Percentiles rank a stretch among this genome's conserved stretches.
These are phyloP conservation scores for Baeospora myosura DNA, from an alignment of 1,284 basidiomycete genomes.

Conservation along the genomic window DNA sequence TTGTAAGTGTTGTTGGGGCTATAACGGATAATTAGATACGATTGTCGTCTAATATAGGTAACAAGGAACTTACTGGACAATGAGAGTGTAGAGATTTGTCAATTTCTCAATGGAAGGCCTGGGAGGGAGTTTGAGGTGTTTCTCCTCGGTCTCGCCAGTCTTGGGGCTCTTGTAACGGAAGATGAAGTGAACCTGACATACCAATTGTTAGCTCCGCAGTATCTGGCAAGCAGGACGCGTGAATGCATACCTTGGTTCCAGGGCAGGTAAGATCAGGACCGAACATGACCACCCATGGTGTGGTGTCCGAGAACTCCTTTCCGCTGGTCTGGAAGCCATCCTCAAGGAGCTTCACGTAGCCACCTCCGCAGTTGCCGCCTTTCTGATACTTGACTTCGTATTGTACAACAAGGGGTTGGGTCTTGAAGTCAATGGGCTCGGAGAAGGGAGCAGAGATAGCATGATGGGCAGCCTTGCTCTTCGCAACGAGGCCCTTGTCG, in stretches of 20 bases:
- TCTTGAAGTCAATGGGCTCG: constrained; percentile 73
- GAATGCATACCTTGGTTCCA: constrained; percentile 63
- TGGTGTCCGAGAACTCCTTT: constrained; percentile 93
- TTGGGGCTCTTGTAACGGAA: constrained; percentile 94
- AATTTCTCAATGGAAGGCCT: constrained; percentile 83
- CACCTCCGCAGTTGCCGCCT: constrained; percentile 98
- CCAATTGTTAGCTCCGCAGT: neutral
- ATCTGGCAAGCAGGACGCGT: constrained; percentile 1
- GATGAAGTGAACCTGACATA: constrained; percentile 83
- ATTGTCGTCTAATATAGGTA: neutral
- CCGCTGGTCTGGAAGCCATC: constrained; percentile 87
- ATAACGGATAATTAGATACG: constrained; percentile 4
- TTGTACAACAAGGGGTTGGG: constrained; percentile 90
- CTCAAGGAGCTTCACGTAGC: constrained; percentile 95
- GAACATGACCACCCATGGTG: constrained; percentile 98
- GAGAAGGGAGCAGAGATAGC: constrained; percentile 94
- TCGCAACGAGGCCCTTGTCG: constrained; percentile 87
- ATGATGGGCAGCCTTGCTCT: constrained; percentile 90
- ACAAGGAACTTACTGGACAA: constrained; percentile 64
- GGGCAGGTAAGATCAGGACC: constrained; percentile 86
- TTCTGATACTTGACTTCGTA: constrained; percentile 99
- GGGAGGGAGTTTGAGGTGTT: constrained; percentile 84
- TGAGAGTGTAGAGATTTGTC: constrained; percentile 88
- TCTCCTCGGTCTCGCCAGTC: constrained; percentile 92
- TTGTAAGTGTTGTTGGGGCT: constrained; percentile 95